phyloP scores from a whole-genome alignment of 2,329 filamentous ascomycete genomes.

The Ambrosiella cleistominuta region DNA sequence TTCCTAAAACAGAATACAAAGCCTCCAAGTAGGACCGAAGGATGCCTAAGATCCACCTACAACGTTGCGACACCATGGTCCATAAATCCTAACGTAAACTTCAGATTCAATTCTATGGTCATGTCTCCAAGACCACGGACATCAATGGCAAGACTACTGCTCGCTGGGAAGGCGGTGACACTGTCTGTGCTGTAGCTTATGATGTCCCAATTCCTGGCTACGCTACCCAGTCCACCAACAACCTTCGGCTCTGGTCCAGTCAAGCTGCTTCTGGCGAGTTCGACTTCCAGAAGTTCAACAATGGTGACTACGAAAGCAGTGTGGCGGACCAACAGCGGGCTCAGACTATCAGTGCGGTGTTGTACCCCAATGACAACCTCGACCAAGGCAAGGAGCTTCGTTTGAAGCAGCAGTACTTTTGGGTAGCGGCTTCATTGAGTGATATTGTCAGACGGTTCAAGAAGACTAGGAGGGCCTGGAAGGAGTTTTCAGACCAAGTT shows the following conservation, averaged over 20 bases:
- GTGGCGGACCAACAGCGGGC: conserved; percentile 96
- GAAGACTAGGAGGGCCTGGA: conserved; percentile 84
- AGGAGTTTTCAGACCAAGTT: conserved; percentile 80
- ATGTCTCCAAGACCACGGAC: conserved; percentile 58
- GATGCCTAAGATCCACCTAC: neutral
- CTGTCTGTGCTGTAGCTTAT: conserved; percentile 80
- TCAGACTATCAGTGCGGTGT: conserved; percentile 94
- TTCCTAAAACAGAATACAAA: too few species aligned
- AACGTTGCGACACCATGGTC: neutral
- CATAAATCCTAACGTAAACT: neutral
- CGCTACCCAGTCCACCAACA: conserved; percentile 80
- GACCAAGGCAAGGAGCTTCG: conserved; percentile 93
- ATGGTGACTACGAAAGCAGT: conserved; percentile 90
- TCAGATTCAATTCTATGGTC: conserved; percentile 81
- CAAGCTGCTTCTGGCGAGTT: conserved; percentile 95
- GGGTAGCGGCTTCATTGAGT: conserved; percentile 90
- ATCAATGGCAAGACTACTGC: conserved; percentile 56
- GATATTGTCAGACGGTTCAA: conserved; percentile 98
- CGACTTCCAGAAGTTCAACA: conserved; percentile 99
- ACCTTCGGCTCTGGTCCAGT: conserved; percentile 91
- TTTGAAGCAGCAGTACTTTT: conserved; percentile 98
- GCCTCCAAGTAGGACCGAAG: neutral
- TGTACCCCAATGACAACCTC: conserved; percentile 96
- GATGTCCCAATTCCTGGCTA: conserved; percentile 88
- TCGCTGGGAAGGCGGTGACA: conserved; percentile 84